Base-by-base conservation (phyloP, 1,284 basidiomycete species). In the Boletus subluridellus region DNA sequence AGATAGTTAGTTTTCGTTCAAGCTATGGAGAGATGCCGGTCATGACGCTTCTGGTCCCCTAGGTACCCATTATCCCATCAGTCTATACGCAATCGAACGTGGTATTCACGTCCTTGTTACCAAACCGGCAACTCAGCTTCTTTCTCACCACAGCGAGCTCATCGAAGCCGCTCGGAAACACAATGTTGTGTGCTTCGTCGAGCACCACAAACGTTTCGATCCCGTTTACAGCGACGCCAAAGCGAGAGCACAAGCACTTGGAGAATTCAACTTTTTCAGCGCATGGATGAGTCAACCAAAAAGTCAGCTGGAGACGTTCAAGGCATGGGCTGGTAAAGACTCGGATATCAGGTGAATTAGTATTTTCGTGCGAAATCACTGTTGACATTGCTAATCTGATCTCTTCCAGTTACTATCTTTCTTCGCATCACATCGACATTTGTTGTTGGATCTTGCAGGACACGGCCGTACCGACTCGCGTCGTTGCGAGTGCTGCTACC, bases 221-320 rank as follows among this genome's bases (percentile, higher is more conserved):
- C 94, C 94, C 4, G 94, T 90, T 4, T 96, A 97, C 78, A 90
- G 90, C 65, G 94, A 97, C 73, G 94, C 93, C 34, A 83, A 83
- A 69, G 88, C 85, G 8, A 83, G 89, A 56, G 87, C 92, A 15
- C 82, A 82, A 38, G 78, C 82, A 28, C 80, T 96, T 50, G 94
- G 94, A 48, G 91, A 95, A 72, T 94, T 95, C 77, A 95, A 94
- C 77, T 97, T 94, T 76, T 90, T 90, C 79, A 89, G 78, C 64
- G 88, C 89, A 49, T 91, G 89, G 89, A 97, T 97, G 94, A 93
- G 90, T 67, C 94, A 96, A 73, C 94, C 94, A 49, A 97, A 97
- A 78, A 89, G 85, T 69, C 94, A 97, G 76, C 81, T 97, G 32
- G 91, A 94, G 75, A 95, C 94, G 0, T 96, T 95, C 84, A 87